Evolutionary conservation across 495 filamentous ascomycete species (phyloP).

Genomic region (Evernia prunastri): DNA sequence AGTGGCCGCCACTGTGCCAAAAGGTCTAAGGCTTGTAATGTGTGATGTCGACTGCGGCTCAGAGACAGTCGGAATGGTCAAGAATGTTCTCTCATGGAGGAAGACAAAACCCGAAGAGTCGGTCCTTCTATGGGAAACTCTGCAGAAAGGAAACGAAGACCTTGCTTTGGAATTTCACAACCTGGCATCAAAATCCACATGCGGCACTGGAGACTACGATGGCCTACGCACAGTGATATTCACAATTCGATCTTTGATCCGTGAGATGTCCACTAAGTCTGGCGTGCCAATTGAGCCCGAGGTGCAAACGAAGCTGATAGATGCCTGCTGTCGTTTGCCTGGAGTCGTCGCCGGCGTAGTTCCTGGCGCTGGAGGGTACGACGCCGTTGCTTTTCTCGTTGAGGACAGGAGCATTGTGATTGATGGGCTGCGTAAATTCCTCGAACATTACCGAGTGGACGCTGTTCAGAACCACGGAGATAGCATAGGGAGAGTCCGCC

Average conservation of each 20-base stretch:
- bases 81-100: slow-evolving; percentile 78
- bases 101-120: slow-evolving; percentile 60
- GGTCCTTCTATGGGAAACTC: slow-evolving; percentile 57
- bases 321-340: slow-evolving; percentile 61
- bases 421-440: slow-evolving; percentile 51
- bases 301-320: slow-evolving; percentile 75
- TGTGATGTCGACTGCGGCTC: slow-evolving; percentile 93
- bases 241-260: slow-evolving; percentile 54
- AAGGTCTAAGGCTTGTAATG: slow-evolving; percentile 69
- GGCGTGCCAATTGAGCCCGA: slow-evolving; percentile 87
- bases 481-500: slow-evolving; percentile 63
- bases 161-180: slow-evolving; percentile 57
- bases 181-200: slow-evolving; percentile 32
- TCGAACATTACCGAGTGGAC: slow-evolving; percentile 56
- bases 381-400: slow-evolving; percentile 78
- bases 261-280: slow-evolving; percentile 65
- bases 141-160: slow-evolving; percentile 69
- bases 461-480: slow-evolving; percentile 46
- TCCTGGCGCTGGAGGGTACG: slow-evolving; percentile 89
- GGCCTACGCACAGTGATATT: slow-evolving; percentile 40
- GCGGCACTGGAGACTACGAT: slow-evolving; percentile 30
- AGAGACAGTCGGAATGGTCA: slow-evolving; percentile 93
- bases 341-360: slow-evolving; percentile 90
- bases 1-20: slow-evolving; percentile 53
- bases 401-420: slow-evolving; percentile 65